These are phyloP conservation scores for Fusarium austroafricanum DNA, from an alignment of 2,329 filamentous ascomycete genomes.

Conservation along the genomic window DNA sequence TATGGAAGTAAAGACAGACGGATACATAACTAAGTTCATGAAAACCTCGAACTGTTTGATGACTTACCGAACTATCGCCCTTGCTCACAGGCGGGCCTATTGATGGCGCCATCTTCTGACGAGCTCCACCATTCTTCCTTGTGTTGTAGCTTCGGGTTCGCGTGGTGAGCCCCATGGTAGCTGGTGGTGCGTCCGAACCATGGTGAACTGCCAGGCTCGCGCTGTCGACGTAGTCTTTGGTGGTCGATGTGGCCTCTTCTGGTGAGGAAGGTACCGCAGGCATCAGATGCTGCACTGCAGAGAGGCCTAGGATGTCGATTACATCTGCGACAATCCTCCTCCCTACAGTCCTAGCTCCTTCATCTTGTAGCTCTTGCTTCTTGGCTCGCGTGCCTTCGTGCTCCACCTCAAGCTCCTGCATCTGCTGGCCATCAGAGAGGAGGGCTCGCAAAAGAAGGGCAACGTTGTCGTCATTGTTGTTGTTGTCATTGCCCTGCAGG, in stretches of 20 bases:
- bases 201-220: neutral
- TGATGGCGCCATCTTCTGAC: neutral
- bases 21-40: neutral
- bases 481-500: neutral
- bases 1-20: neutral
- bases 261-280: neutral
- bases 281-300: neutral
- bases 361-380: neutral
- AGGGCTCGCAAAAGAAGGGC: neutral
- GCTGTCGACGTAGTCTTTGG: neutral
- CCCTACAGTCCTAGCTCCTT: neutral
- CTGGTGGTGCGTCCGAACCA: neutral
- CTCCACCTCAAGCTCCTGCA: neutral
- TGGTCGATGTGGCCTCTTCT: neutral
- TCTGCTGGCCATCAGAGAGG: neutral
- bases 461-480: neutral
- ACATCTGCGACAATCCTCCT: neutral
- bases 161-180: neutral
- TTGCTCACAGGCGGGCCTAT: neutral
- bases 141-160: neutral
- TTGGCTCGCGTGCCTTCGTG: neutral
- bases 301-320: neutral
- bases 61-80: neutral
- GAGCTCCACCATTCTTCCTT: neutral
- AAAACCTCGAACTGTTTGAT: neutral